Evolutionary conservation across 2,329 filamentous ascomycete species (phyloP).

Genomic region (Cyclaneusma minus): DNA sequence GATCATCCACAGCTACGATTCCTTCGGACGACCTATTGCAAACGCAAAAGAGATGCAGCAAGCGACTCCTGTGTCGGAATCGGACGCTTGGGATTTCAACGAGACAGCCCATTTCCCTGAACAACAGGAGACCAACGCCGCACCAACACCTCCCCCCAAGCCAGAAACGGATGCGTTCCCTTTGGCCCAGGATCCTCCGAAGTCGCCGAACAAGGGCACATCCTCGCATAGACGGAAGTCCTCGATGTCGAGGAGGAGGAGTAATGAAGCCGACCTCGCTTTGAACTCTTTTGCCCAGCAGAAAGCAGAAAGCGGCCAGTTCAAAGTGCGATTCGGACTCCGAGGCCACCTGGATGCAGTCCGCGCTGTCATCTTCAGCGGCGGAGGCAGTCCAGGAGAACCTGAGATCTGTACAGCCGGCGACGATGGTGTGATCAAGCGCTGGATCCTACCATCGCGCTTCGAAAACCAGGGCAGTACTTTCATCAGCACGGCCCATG

Average conservation of each 20-base stretch:
- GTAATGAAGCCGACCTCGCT: conserved; percentile 48
- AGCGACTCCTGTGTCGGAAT: conserved; percentile 29
- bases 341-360: conserved; percentile 89
- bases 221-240: conserved; percentile 66
- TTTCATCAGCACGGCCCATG: conserved; percentile 29
- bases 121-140: conserved; percentile 27
- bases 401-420: conserved; percentile 94
- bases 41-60: conserved; percentile 26
- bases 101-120: conserved; percentile 52
- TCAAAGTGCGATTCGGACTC: conserved; percentile 86
- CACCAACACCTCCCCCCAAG: conserved; percentile 39
- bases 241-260: conserved; percentile 58
- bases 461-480: conserved; percentile 46
- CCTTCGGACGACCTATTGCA: conserved; percentile 34
- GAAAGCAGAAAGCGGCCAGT: conserved; percentile 58
- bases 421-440: conserved; percentile 90
- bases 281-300: conserved; percentile 30
- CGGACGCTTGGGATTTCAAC: conserved; percentile 87
- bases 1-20: conserved; percentile 41
- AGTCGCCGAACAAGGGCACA: conserved; percentile 59
- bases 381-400: conserved; percentile 85
- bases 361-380: conserved; percentile 88
- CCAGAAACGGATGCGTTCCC: conserved; percentile 85
- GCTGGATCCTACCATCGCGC: conserved; percentile 82
- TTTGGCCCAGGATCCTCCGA: conserved; percentile 59